Conservation (phyloP, 2,329 filamentous ascomycete genomes). For the Dothiorella sarmentorum region DNA sequence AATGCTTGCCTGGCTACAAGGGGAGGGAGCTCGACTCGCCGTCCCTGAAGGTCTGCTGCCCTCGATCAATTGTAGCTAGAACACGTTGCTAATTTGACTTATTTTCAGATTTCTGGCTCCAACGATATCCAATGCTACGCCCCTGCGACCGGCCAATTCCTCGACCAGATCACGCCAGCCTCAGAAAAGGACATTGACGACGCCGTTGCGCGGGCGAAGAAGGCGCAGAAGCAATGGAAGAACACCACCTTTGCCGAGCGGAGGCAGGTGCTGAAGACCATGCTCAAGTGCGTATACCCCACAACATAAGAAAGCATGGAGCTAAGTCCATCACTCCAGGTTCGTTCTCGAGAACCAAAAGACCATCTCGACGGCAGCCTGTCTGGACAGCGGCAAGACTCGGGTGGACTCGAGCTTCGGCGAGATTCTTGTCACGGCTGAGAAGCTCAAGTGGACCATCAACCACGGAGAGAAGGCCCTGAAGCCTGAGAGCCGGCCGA, state of each 20-base stretch:
- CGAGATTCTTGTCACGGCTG: slow-evolving; percentile 88
- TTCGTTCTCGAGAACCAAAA: slow-evolving; percentile 87
- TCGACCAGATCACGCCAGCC: slow-evolving; percentile 74
- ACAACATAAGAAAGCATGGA: not conserved
- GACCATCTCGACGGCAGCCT: slow-evolving; percentile 78
- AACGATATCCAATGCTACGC: slow-evolving; percentile 78
- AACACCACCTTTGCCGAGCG: slow-evolving; percentile 74
- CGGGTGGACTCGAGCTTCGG: slow-evolving; percentile 91
- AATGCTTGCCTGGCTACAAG: slow-evolving; percentile 53
- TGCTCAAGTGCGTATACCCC: slow-evolving; percentile 59
- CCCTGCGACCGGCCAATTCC: slow-evolving; percentile 80
- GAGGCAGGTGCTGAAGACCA: slow-evolving; percentile 72
- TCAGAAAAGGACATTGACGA: slow-evolving; percentile 75
- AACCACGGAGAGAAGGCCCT: slow-evolving; percentile 83
- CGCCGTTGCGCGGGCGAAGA: slow-evolving; percentile 67
- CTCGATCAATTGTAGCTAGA: not conserved
- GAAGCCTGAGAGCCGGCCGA: slow-evolving; percentile 67
- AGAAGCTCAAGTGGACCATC: slow-evolving; percentile 94
- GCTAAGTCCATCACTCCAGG: slow-evolving; percentile 31
- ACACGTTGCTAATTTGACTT: slow-evolving; percentile 19
- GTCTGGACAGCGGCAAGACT: slow-evolving; percentile 92
- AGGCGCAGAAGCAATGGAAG: slow-evolving; percentile 75
- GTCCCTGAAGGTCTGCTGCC: slow-evolving; percentile 53
- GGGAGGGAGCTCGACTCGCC: slow-evolving; percentile 57
- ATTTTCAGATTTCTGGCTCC: slow-evolving; percentile 54